phyloP scores from a whole-genome alignment of 495 filamentous ascomycete genomes.

The Podospora appendiculata region DNA sequence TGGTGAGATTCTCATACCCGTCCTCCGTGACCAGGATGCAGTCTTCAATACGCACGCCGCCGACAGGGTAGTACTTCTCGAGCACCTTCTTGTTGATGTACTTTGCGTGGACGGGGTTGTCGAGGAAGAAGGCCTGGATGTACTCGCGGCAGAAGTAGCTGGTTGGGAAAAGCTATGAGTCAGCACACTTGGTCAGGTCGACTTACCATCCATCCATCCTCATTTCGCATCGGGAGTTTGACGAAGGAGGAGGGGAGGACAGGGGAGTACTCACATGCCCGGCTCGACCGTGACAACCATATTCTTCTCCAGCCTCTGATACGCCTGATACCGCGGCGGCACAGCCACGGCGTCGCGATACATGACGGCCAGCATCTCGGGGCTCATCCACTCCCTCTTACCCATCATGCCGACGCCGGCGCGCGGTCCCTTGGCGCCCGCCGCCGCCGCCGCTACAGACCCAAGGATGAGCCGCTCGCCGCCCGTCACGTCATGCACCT shows the following conservation, averaged over 20 bases:
- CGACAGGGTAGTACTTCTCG: conserved; percentile 64
- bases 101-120: conserved; percentile 48
- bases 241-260: too few species aligned
- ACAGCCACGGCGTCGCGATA: conserved; percentile 10
- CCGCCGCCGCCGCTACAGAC: neutral
- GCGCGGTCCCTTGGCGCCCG: neutral
- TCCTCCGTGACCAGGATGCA: conserved; percentile 72
- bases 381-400: conserved; percentile 15
- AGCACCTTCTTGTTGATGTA: conserved; percentile 71
- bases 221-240: too few species aligned
- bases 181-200: neutral
- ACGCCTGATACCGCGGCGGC: conserved; percentile 3
- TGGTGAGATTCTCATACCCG: conserved; percentile 78
- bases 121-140: conserved; percentile 54
- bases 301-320: conserved; percentile 47
- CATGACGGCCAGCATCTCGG: conserved; percentile 12
- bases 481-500: conserved; percentile 72
- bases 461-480: conserved; percentile 13
- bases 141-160: conserved; percentile 61
- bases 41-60: conserved; percentile 90
- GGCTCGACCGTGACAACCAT: conserved; percentile 88
- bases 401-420: neutral
- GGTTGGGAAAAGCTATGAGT: neutral
- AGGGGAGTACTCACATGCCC: conserved; percentile 50
- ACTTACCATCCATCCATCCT: too few species aligned